Conservation (phyloP, 768 basidiomycete species). For the Pleurotus citrinopileatus region DNA sequence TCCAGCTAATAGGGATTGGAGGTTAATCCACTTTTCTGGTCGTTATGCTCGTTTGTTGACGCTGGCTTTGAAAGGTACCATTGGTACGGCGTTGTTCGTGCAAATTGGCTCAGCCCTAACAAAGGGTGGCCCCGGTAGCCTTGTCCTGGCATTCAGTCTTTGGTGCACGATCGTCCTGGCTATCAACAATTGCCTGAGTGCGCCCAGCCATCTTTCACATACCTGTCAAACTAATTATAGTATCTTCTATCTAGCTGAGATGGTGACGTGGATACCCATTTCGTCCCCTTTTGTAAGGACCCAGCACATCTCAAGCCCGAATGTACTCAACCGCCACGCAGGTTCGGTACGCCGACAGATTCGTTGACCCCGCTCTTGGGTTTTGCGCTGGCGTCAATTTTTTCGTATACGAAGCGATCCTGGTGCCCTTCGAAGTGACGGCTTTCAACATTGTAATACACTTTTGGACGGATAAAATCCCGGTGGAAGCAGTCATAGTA, state of each 20-base stretch:
- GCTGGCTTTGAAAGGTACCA: slow-evolving; percentile 42
- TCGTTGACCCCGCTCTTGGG: slow-evolving; percentile 55
- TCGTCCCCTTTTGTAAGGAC: slow-evolving; percentile 66
- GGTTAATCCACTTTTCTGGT: slow-evolving; percentile 23
- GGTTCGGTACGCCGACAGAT: slow-evolving; percentile 59
- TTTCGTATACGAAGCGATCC: slow-evolving; percentile 46
- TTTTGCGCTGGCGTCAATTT: slow-evolving; percentile 58
- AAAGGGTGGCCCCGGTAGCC: slow-evolving; percentile 58
- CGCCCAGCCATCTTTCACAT: slow-evolving; percentile 15
- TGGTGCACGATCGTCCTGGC: slow-evolving; percentile 50
- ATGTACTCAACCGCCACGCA: slow-evolving; percentile 13
- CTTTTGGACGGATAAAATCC: slow-evolving; percentile 53
- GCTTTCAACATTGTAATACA: slow-evolving; percentile 52
- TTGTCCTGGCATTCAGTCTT: slow-evolving; percentile 47
- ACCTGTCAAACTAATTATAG: slow-evolving; percentile 20
- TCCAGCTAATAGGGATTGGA: slow-evolving; percentile 51
- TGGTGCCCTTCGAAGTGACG: slow-evolving; percentile 49
- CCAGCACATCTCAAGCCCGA: not conserved
- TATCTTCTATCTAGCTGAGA: slow-evolving; percentile 54
- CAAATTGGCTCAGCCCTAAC: slow-evolving; percentile 63
- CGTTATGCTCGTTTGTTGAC: not conserved
- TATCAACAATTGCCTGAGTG: slow-evolving; percentile 44
- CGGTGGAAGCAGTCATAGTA: slow-evolving; percentile 40
- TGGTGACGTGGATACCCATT: slow-evolving; percentile 81
- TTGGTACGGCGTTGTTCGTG: slow-evolving; percentile 73